A percentile compares a stretch with the other conserved stretches of the same genome.
phyloP scores from a whole-genome alignment of 2,329 filamentous ascomycete genomes.

The Botrytis pseudocinerea region DNA sequence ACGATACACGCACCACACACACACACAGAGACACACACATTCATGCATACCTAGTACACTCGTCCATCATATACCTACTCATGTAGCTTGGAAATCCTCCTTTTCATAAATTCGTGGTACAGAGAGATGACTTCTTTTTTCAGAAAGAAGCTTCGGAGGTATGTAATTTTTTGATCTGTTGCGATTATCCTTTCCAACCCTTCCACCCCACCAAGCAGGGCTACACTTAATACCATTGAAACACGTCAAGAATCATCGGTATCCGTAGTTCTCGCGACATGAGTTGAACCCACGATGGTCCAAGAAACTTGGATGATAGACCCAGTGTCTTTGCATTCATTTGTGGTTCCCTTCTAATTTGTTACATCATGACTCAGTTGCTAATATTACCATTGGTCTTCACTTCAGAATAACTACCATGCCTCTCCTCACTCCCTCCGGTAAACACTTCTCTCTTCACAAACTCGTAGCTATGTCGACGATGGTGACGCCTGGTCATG shows the following conservation, averaged over 20 bases:
- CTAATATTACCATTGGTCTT: slow-evolving; percentile 6
- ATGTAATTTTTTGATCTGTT: neutral
- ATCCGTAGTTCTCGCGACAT: neutral
- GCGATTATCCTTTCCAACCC: neutral
- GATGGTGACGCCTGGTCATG: slow-evolving; percentile 37
- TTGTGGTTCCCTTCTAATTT: slow-evolving; percentile 7
- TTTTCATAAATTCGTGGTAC: neutral
- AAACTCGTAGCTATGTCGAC: slow-evolving; percentile 42
- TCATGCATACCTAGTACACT: neutral
- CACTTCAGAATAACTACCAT: slow-evolving; percentile 26
- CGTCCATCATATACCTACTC: neutral
- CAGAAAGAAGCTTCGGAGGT: slow-evolving; percentile 19
- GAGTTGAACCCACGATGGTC: neutral
- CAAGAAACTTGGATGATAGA: neutral
- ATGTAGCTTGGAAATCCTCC: neutral
- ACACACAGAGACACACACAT: neutral
- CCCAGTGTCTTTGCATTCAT: slow-evolving; percentile 21
- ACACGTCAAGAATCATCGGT: neutral
- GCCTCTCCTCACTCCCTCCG: slow-evolving; percentile 33
- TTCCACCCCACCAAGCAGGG: slow-evolving; percentile 10
- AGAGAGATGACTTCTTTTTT: slow-evolving; percentile 20
- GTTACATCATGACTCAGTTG: slow-evolving; percentile 4
- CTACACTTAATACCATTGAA: neutral
- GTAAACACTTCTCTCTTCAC: slow-evolving; percentile 41
- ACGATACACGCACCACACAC: no score